phyloP scores from a whole-genome alignment of 306 rosid species.

The Gillenia trifoliata region DNA sequence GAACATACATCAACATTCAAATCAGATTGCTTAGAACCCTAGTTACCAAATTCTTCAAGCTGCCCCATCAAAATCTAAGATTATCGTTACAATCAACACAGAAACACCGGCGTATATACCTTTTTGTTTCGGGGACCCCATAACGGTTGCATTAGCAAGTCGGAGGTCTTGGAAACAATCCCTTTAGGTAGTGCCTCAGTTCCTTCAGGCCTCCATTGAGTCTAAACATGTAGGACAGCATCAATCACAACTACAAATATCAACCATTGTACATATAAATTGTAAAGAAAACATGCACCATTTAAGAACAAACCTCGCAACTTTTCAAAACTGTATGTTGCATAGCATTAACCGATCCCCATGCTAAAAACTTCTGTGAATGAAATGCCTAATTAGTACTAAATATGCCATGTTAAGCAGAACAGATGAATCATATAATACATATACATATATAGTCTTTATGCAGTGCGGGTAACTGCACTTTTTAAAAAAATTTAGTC shows the following conservation, averaged over 20 bases:
- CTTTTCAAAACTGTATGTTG: conserved; percentile 3
- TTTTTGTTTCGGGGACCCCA: conserved; percentile 25
- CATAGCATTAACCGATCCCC: conserved; percentile 17
- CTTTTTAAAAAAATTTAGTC: too few relatives aligned
- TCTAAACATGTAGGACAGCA: neutral
- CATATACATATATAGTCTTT: too few relatives aligned
- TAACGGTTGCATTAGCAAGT: conserved; percentile 34
- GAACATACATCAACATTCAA: neutral
- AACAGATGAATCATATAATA: too few relatives aligned
- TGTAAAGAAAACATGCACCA: neutral
- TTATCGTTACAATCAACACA: neutral
- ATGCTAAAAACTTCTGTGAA: conserved; percentile 18
- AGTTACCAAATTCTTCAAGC: neutral
- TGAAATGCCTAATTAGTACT: neutral
- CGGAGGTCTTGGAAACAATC: conserved; percentile 32
- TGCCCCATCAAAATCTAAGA: neutral
- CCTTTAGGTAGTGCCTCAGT: conserved; percentile 35
- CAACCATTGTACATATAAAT: neutral
- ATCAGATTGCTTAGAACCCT: neutral
- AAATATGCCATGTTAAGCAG: too few relatives aligned
- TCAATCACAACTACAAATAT: neutral
- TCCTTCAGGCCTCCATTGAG: conserved; percentile 17
- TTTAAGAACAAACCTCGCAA: conserved; percentile 21
- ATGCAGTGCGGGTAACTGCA: too few relatives aligned
- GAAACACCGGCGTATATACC: neutral